Base-by-base conservation (phyloP, 805 yeast species). In the Saccharomycopsis fermentans region DNA sequence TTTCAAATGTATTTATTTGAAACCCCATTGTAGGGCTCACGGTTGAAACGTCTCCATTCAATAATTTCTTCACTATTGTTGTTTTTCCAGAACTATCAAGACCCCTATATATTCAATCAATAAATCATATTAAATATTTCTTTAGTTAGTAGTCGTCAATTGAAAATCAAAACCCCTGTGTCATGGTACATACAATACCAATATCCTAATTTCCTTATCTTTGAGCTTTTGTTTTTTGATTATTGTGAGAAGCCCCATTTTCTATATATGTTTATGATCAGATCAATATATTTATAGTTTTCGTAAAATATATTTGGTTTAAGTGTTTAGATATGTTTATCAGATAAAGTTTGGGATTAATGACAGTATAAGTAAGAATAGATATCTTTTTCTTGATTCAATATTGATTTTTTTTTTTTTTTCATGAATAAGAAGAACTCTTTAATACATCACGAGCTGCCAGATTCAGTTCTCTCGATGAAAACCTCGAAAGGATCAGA, bases 1-100 rank as follows among this genome's bases (percentile, higher is more conserved):
- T 71, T 0, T 69, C 65, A 1, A 87, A 65, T 1, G 91, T 81
- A 54, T 81, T 78, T 62, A 91, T 92, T 65, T 82, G 85, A 70
- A 91, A 92, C 16, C 98, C 98, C 77, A 91, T 79, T 0, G 98
- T 91, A 0, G 98, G 97, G 9, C 88, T 78, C 5, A 90, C 82
- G n/a, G 73, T 73, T 6, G 68, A 65, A 6, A 78, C 75, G 59
- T 82, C 81, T 63, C 77, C 73, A 27, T 74, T 62, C 71, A 86
- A 73, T 16, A 88, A 67, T 19, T 74, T 67, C 59, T 83, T 82
- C 24, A 90, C 84, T 1, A 92, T 79, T 0, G 97, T 87, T 1
- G 97, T 87, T 69, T 91, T 91, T 1, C 98, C 98, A 0, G 96
- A 81, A 69, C 89, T 90, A 68, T 91, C 98, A 3, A 91, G 78